A percentile compares a stretch with the other conserved stretches of the same genome.
Evolutionary conservation across 345 rosid genomes (phyloP).

Genomic region (Gossypium ekmanianum): DNA sequence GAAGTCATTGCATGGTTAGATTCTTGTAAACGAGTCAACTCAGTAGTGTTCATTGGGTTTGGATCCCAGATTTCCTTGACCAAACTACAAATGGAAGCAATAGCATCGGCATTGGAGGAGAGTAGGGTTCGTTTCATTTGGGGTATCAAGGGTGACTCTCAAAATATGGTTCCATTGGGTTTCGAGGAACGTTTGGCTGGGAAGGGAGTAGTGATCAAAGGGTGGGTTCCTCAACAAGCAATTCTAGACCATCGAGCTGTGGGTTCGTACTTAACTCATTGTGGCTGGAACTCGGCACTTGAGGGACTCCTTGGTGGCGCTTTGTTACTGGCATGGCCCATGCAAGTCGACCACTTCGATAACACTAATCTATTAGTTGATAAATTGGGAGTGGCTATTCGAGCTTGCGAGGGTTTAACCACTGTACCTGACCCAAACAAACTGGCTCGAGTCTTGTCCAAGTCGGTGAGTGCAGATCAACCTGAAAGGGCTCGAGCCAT

Average conservation of each 20-base stretch:
- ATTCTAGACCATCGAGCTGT: slow-evolving; percentile 42
- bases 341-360: slow-evolving; percentile 54
- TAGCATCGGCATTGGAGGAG: slow-evolving; percentile 43
- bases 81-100: slow-evolving; percentile 31
- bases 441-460: slow-evolving; percentile 31
- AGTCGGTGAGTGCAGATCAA: slow-evolving; percentile 17
- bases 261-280: slow-evolving; percentile 58
- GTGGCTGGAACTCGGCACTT: slow-evolving; percentile 62
- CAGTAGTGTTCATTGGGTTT: slow-evolving; percentile 61
- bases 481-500: slow-evolving; percentile 26
- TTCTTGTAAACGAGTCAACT: slow-evolving; percentile 22
- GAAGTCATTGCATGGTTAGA: slow-evolving; percentile 57
- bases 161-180: slow-evolving; percentile 17
- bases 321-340: slow-evolving; percentile 64
- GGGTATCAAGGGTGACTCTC: slow-evolving; percentile 25
- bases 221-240: slow-evolving; percentile 52
- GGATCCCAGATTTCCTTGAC: slow-evolving; percentile 53
- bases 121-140: slow-evolving; percentile 51
- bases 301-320: slow-evolving; percentile 47
- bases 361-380: slow-evolving; percentile 53
- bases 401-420: slow-evolving; percentile 41
- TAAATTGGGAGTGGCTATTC: slow-evolving; percentile 38
- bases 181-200: slow-evolving; percentile 50
- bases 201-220: slow-evolving; percentile 45
- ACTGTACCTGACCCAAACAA: slow-evolving; percentile 34